Base-by-base conservation (phyloP, 139 green algal genomes). In the Coelastrella sp. region DNA sequence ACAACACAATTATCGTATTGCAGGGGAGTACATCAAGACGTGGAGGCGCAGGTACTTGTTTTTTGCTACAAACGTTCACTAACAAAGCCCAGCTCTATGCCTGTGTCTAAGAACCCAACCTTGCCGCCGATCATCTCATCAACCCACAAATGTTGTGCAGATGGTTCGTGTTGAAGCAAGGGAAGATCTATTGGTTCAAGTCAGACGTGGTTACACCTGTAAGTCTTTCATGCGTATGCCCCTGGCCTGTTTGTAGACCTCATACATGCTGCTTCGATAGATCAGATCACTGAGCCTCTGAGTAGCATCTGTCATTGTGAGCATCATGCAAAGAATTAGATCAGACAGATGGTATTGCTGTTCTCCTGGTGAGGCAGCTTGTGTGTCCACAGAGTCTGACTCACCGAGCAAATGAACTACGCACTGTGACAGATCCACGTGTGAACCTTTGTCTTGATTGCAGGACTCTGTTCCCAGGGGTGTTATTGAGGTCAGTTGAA, bases 121-220 rank as follows among this genome's bases (percentile, higher is more conserved):
- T n/a, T n/a, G n/a, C n/a, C n/a, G n/a, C n/a, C n/a, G 7, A 76
- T 40, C 38, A 43, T 25, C 35, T 17, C 35, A 2, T 45, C 43
- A 7, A n/a, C 37, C 23, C 6, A 40, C 53, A 40, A 25, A 77
- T 32, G 15, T n/a, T 37, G n/a, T 74, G 64, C 89, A 91, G 97
- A 77, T 99, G 96, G 95, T 99, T 99, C 84, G 93, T 99, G 5
- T 88, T 99, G 34, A 99, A 99, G 90, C 90, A 98, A 40, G 97
- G 96, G 41, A 98, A 97, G 85, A 98, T 99, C 27, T 99, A 99
- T 83, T 99, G 98, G 98, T 99, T 99, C 90, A 98, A 98, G 79
- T 91, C 91, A 8, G 94, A 98, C 63, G 88, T 95, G 11, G 91
- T 99, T 11, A 96, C 89, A 19, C 90, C 92, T 43, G 94, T 96